A percentile compares a stretch with the other conserved stretches of the same genome.
phyloP scores from a whole-genome alignment of 345 rosid species.

The Camelina hispida region DNA sequence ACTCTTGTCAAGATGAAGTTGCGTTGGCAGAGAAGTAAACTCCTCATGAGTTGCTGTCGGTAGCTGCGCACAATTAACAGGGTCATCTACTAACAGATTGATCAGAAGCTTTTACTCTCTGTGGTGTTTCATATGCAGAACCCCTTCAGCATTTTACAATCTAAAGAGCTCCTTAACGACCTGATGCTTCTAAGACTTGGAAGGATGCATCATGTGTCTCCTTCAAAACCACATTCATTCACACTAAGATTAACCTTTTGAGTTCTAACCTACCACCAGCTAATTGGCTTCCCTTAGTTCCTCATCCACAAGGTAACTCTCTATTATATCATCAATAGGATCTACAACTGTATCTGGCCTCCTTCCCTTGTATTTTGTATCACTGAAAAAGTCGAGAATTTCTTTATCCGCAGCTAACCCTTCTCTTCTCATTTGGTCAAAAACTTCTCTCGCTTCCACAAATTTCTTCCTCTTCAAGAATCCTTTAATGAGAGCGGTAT shows the following conservation, averaged over 20 bases:
- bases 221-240: neutral
- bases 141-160: slow-evolving; percentile 1
- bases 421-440: slow-evolving; percentile 72
- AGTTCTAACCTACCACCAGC: slow-evolving; percentile 29
- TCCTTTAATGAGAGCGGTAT: slow-evolving; percentile 74
- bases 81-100: slow-evolving; percentile 9
- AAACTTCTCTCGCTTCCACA: slow-evolving; percentile 70
- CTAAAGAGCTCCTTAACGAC: neutral
- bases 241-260: slow-evolving; percentile 9
- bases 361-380: slow-evolving; percentile 67
- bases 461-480: slow-evolving; percentile 75
- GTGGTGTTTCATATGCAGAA: neutral
- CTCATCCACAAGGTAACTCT: slow-evolving; percentile 58
- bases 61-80: neutral
- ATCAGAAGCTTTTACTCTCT: neutral
- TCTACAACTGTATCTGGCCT: slow-evolving; percentile 61
- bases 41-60: neutral
- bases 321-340: slow-evolving; percentile 85
- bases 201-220: neutral
- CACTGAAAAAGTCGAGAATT: slow-evolving; percentile 60
- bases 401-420: slow-evolving; percentile 69
- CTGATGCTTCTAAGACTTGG: neutral
- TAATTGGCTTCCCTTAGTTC: slow-evolving; percentile 43
- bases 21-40: neutral
- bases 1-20: slow-evolving; percentile 19